Base-by-base conservation (phyloP, 352 stramenopile species). In the Labyrinthula sp. region DNA sequence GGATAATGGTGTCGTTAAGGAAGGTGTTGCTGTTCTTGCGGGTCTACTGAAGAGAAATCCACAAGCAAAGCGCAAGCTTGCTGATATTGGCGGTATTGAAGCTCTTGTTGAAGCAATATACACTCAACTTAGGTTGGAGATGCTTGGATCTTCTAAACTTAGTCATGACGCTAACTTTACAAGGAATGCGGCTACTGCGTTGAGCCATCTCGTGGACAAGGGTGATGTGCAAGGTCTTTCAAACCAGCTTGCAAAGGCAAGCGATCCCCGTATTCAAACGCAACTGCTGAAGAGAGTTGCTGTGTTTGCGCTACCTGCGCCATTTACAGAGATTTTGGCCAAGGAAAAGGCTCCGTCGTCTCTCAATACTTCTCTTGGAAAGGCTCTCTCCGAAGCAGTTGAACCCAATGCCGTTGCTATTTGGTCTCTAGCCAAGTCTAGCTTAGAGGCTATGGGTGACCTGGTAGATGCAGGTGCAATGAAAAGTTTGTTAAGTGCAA, bases 81-180 rank as follows among this genome's bases (percentile, higher is more conserved):
- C 21, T 24, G 31, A 47, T 12, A 14, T 24, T 8, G 35, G 35
- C 38, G 34, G 31, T 1, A 15, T 54, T 12, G 34, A 50, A 15
- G 20, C 43, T 20, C 31, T 52, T 12, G 43, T 52, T 8, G 40
- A 31, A 17, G 43, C 43, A n/a, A 35, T 52, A 2, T 52, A 25
- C 21, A 33, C 43, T n/a, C 43, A 47, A 20, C 30, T 52, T 7
- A 15, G 33, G 6, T 24, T 24, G 3, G 18, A 31, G 3, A 35
- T 35, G n/a, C 43, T 52, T 8, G 43, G 43, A 24, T 52, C 37
- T 1, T 22, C 43, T 8, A 4, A 15, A 7, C 31, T 31, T 28
- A 35, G 31, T 10, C 6, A 45, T 7, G 28, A 30, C 9, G 18
- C 31, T 35, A 6, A 2, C 34, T 47, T 52, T n/a, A 35, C 40